These are phyloP conservation scores for Amanita molliuscula DNA, from an alignment of 768 basidiomycete species.

Conservation along the genomic window DNA sequence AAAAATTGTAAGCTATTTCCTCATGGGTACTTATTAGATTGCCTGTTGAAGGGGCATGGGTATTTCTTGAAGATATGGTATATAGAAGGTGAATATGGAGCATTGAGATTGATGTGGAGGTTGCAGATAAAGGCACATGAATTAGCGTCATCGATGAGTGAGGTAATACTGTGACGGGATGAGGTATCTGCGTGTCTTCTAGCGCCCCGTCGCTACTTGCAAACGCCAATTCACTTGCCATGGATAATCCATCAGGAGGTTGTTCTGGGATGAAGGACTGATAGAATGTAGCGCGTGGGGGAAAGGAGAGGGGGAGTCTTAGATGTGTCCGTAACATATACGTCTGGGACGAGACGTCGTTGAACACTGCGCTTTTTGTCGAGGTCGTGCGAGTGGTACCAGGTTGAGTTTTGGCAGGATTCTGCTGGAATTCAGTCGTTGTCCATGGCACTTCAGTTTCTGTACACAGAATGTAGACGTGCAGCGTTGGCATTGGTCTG, in stretches of 20 bases:
- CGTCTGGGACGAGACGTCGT: slow-evolving; percentile 38
- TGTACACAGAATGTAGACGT: slow-evolving; percentile 51
- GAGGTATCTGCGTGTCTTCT: slow-evolving; percentile 8
- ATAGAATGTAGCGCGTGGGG: slow-evolving; percentile 23
- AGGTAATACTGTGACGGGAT: slow-evolving; percentile 39
- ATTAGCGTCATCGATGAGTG: slow-evolving; percentile 49
- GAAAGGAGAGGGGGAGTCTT: slow-evolving; percentile 30
- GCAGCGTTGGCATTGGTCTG: slow-evolving; percentile 35
- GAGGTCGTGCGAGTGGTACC: slow-evolving; percentile 14
- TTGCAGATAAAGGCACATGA: slow-evolving; percentile 34
- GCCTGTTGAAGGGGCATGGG: slow-evolving; percentile 14
- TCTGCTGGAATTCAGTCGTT: slow-evolving; percentile 28
- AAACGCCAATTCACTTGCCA: background rate
- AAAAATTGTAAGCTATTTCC: slow-evolving; percentile 60
- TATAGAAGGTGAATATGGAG: slow-evolving; percentile 56
- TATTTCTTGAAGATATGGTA: slow-evolving; percentile 28
- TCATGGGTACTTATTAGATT: slow-evolving; percentile 23
- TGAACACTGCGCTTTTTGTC: slow-evolving; percentile 19
- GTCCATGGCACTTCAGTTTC: slow-evolving; percentile 53
- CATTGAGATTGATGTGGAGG: slow-evolving; percentile 36
- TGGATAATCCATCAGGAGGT: slow-evolving; percentile 10
- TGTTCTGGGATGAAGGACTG: slow-evolving; percentile 24
- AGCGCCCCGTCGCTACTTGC: background rate
- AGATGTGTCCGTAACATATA: slow-evolving; percentile 37
- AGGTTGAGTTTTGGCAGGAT: slow-evolving; percentile 12